Conservation (phyloP, 768 basidiomycete species). For the Asterophora lycoperdoides region DNA sequence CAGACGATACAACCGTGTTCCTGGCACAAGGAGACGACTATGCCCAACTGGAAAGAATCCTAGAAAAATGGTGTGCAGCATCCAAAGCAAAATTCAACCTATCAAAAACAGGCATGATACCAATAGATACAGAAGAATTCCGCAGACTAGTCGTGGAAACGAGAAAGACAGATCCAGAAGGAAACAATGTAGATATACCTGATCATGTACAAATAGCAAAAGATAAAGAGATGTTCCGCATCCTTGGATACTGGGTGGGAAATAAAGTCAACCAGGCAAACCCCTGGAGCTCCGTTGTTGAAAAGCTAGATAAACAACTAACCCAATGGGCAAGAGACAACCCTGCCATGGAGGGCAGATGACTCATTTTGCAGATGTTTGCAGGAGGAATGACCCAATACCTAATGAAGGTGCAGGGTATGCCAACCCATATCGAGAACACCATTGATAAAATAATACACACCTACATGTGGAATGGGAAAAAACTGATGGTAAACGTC, state of each 20-base stretch:
- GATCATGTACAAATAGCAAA: constrained; percentile 20
- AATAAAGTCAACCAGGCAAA: constrained; percentile 19
- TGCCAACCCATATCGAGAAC: constrained; percentile 24
- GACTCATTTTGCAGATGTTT: constrained; percentile 21
- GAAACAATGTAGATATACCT: constrained; percentile 16
- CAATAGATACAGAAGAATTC: constrained; percentile 24
- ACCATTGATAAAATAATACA: neutral
- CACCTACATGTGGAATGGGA: neutral
- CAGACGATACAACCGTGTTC: constrained; percentile 39
- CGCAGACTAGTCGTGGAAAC: constrained; percentile 8
- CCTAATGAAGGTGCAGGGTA: constrained; percentile 30
- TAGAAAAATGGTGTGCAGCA: constrained; percentile 35
- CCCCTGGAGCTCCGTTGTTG: constrained; percentile 24
- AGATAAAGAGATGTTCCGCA: constrained; percentile 24
- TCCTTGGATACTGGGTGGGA: constrained; percentile 30
- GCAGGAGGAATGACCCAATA: constrained; percentile 32
- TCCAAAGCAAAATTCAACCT: constrained; percentile 40
- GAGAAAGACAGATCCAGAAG: constrained; percentile 4
- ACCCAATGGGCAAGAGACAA: constrained; percentile 20
- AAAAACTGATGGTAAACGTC: neutral
- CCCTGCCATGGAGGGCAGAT: constrained; percentile 26
- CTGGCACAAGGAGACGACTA: constrained; percentile 27
- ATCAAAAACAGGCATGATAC: constrained; percentile 36
- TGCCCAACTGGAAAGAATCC: constrained; percentile 20
- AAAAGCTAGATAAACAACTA: constrained; percentile 22